Base-by-base conservation (phyloP, 805 yeast species). In the Huiozyma naganishii region DNA sequence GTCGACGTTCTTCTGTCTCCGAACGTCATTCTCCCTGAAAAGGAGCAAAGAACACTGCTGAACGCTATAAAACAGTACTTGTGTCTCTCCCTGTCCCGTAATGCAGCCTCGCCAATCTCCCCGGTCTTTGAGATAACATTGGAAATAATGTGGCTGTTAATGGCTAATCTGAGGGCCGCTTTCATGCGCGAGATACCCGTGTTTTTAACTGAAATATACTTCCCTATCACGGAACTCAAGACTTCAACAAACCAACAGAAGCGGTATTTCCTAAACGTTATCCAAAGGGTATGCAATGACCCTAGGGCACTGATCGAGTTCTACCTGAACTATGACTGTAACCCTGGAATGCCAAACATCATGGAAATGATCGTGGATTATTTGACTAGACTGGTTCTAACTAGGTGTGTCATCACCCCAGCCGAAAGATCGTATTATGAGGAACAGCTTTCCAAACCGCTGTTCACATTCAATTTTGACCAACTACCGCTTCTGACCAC, bases 291-390 rank as follows among this genome's bases (percentile, higher is more conserved):
- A 34, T 83, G 95, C 58, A 78, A 79, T 50, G 95, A 90, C 64
- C 95, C 97, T 37, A 74, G 95, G 48, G 81, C 94, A 13, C 68
- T 94, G 48, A 86, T 94, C 46, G 99, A 92, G 65, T 78, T 92
- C 46, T 92, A 90, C 59, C 72, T 92, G 55, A 92, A 92, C 64
- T 94, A 92, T 62, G 99, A 92, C 63, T 92, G 99, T 69, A 95
- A 88, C 59, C 65, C 75, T 2, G 69, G 73, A 13, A 75, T 80
- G 72, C 83, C 92, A 34, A 92, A 92, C 60, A 71, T 89, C 41
- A 86, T 89, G 64, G 98, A 92, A 64, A 71, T 78, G 41, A 70
- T 88, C 37, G 77, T 88, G 42, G 89, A 87, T 51, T 80, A 83
- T 52, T 70, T 92, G 50, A 83, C 55, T 46, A 80, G 69, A 59